These are phyloP conservation scores for Aciculosporium take DNA, from an alignment of 2,329 filamentous ascomycete genomes.

Conservation along the genomic window DNA sequence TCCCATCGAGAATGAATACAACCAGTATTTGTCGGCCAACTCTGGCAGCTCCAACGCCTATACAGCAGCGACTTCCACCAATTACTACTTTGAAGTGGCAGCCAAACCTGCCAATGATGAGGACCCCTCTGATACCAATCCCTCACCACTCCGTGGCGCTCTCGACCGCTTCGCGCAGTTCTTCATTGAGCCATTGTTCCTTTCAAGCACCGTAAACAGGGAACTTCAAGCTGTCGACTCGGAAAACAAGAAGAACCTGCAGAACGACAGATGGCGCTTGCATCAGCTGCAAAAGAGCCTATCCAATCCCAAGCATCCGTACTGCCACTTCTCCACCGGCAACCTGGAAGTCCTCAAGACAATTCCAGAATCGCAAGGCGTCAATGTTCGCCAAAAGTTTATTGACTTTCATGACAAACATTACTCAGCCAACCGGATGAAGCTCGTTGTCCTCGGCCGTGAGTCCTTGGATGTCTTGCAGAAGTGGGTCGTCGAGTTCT, in stretches of 20 bases:
- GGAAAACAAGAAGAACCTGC: conserved; percentile 94
- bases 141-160: conserved; percentile 57
- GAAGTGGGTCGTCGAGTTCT: conserved; percentile 71
- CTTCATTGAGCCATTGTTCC: conserved; percentile 77
- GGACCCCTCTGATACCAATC: conserved; percentile 39
- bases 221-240: conserved; percentile 84
- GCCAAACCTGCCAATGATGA: conserved; percentile 55
- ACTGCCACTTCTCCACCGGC: conserved; percentile 82
- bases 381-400: conserved; percentile 81
- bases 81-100: conserved; percentile 94
- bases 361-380: conserved; percentile 59
- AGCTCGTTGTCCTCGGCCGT: conserved; percentile 71
- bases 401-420: conserved; percentile 82
- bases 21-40: conserved; percentile 77
- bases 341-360: conserved; percentile 79
- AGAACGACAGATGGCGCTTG: conserved; percentile 77
- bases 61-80: conserved; percentile 83
- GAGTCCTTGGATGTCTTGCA: conserved; percentile 73
- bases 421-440: conserved; percentile 91
- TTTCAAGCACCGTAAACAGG: conserved; percentile 70
- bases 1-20: conserved; percentile 89
- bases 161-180: conserved; percentile 89
- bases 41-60: conserved; percentile 92
- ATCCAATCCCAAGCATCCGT: conserved; percentile 79
- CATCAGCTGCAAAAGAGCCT: conserved; percentile 78